Evolutionary conservation across 225 moss, liverwort and hornwort genomes (phyloP), one percentile per base, ranked within the genome.

Genomic region (Rhytidiadelphus loreus): DNA sequence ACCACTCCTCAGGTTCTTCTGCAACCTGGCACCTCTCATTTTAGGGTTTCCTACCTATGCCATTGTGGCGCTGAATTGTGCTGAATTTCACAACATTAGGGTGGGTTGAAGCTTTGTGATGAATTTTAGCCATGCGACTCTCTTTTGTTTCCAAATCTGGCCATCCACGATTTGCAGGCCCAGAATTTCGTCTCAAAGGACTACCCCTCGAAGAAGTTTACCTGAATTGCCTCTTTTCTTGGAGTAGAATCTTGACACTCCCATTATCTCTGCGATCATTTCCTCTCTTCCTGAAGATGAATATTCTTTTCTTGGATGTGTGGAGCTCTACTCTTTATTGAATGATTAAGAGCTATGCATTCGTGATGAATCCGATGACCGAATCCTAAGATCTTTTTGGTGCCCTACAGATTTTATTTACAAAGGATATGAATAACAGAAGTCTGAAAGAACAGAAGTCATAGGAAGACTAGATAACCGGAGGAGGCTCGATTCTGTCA

Each of bases 1-100:
- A 95, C 99, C 80, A 87, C 91, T 86, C 85, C 96, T 60, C 96
- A 99, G 96, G 98, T 98, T 73, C 35, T 85, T 56, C 57, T 69
- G 72, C 30, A 62, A 13, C 50, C 33, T 72, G 61, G 48, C 16
- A 22, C 63, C 62, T 86, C 86, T n/a, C 39, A 28, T 46, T 52
- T 52, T 59, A 85, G 90, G 72, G 48, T 80, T 87, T 84, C 25
- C 65, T 53, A 26, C 80, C 20, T 53, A 33, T 58, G 41, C 37
- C 56, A 58, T 58, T 5, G 56, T 86, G 32, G 29, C 48, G 52
- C 39, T 62, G 62, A 76, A 39, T 77, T 75, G 13, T 32, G 30
- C 62, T 50, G 75, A 75, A 62, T 50, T 48, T 50, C 76, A 61
- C 61, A 61, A 75, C 62, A 29, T n/a, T 76, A 37, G 46, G n/a